Evolutionary conservation across 306 rosid genomes (phyloP), one percentile per base, ranked within the genome.

Genomic region (Rosa persica): DNA sequence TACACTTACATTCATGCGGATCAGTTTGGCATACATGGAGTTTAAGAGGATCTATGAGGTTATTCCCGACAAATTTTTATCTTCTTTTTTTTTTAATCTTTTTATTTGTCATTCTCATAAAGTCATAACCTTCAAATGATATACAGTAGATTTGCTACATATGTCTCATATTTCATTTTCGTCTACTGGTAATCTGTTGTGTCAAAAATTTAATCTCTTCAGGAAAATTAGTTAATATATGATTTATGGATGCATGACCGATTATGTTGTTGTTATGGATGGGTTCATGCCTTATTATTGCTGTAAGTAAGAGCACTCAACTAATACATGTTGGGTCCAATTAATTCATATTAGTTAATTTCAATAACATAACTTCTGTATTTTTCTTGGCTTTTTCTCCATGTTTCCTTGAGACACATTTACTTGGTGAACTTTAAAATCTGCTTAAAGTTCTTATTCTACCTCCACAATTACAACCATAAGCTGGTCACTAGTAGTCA

Each of bases 1-100:
- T 16, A 96, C 90, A 44, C 86, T 90, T 66, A 73, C 94, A 79
- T 92, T 92, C 85, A 78, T 92, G 78, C 76, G 86, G 79, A 70
- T 85, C 83, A 94, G 98, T 85, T 79, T 89, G 83, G 85, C 88
- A 67, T 94, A 92, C 88, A 92, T 92, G 98, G 93, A 90, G 81
- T 84, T 83, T 78, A 94, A 88, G 87, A 86, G 97, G 76, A 92
- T 94, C 79, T 90, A 89, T 62, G 94, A 94, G 98, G 98, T 94
- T 77, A 80, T 72, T 30, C 51, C 70, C 74, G 47, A 57, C 42
- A 72, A 76, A 76, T 38, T 74, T 72, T n/a, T n/a, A n/a, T n/a
- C n/a, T n/a, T n/a, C n/a, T n/a, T 73, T 19, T 79, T 36, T 62
- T 22, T 10, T 80, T 2, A 42, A n/a, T 48, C 8, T 15, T 47